These are phyloP conservation scores for Pilobolus umbonatus DNA, from an alignment of 192 early-diverging fungal species.

Conservation along the genomic window DNA sequence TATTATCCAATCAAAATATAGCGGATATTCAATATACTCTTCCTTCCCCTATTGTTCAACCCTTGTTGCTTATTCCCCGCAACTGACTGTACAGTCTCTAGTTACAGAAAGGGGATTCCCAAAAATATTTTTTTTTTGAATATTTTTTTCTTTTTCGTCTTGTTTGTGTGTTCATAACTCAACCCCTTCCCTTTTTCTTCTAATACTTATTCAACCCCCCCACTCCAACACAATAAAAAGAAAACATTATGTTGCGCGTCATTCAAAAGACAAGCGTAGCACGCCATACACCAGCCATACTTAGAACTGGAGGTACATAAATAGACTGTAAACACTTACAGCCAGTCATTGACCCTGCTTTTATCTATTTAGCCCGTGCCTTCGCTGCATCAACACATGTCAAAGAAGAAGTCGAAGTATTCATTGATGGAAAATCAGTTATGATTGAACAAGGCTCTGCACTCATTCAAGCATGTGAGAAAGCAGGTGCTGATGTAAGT, in stretches of 20 bases:
- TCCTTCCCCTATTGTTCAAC: neutral
- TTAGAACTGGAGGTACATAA: slow-evolving; percentile 20
- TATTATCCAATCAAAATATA: no score
- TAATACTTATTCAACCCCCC: slow-evolving; percentile 8
- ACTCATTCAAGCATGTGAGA: slow-evolving; percentile 96
- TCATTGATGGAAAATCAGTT: slow-evolving; percentile 88
- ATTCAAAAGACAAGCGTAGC: slow-evolving; percentile 27
- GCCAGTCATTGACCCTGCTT: neutral
- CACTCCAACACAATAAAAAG: slow-evolving; percentile 7
- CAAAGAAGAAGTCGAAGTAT: slow-evolving; percentile 76
- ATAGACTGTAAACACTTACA: neutral
- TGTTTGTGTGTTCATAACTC: neutral
- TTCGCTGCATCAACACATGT: slow-evolving; percentile 43
- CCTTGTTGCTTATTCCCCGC: slow-evolving; percentile 11
- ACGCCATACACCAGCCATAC: slow-evolving; percentile 19
- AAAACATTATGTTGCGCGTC: slow-evolving; percentile 28
- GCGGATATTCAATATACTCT: neutral
- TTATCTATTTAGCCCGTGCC: slow-evolving; percentile 22
- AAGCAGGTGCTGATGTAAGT: slow-evolving; percentile 75
- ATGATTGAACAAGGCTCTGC: slow-evolving; percentile 89
- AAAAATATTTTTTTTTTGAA: neutral
- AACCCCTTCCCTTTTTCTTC: slow-evolving; percentile 9
- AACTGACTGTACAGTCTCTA: neutral
- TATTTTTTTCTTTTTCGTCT: slow-evolving; percentile 1
- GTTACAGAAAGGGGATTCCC: neutral